Base-by-base conservation (phyloP, 2,329 filamentous ascomycete species). In the Akanthomyces lecanii region DNA sequence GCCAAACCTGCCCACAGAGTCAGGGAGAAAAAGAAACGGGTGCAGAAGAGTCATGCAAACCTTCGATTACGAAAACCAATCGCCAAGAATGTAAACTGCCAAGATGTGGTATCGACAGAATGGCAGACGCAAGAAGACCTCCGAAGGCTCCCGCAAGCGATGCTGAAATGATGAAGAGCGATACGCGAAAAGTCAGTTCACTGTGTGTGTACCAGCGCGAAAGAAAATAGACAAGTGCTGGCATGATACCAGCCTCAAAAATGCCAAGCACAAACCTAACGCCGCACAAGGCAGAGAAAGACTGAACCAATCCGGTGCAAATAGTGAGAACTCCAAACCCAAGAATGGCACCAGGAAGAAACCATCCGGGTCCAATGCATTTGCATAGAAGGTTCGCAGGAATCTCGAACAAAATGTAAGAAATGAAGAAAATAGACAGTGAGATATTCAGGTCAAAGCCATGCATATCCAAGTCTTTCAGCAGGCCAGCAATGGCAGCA, bases 31-130 rank as follows among this genome's bases (percentile, higher is more conserved):
- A 25, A 1, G 6, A 25, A 1, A 11, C 3, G 30, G 28, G n/a
- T 2, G 7, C 21, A 7, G 4, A 18, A 38, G 21, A n/a, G 4
- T 5, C 10, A 30, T 52, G 11, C 6, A 28, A 50, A 61, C 62
- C 88, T 70, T 90, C 88, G n/a, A 90, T 85, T 4, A 81, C 82
- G 61, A 90, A 90, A 58, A 90, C 89, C 86, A 89, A 89, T 8
- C 87, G 78, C 88, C 88, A 91, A 5, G 73, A 75, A 28, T 75
- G 76, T 0, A 89, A 73, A 4, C 76, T 71, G 7, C 86, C 87
- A 61, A 89, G 82, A 53, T 77, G 71, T 28, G 81, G 73, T 6
- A 90, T 78, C 0, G 77, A 84, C 10, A 89, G 75, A 54, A 90
- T 90, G 0, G 76, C 88, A 0, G 80, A 85, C 0, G 81, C 82